These are phyloP conservation scores for Cyclocybe aegerita DNA, from an alignment of 768 basidiomycete species.

Conservation along the genomic window DNA sequence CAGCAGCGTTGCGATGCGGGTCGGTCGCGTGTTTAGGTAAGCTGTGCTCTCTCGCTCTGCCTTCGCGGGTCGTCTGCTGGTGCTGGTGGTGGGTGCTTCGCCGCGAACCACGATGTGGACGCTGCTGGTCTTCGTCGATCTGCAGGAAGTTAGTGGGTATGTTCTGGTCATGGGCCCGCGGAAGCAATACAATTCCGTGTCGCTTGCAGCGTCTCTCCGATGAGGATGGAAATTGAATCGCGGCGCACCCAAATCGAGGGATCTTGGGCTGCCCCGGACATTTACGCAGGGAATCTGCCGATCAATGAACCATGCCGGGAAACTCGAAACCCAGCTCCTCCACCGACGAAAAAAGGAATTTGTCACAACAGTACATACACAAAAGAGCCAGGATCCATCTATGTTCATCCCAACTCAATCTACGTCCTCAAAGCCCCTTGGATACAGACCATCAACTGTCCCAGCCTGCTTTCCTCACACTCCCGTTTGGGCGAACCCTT, in stretches of 20 bases:
- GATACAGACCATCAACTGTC: slow-evolving; percentile 45
- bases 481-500: slow-evolving; percentile 28
- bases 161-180: slow-evolving; percentile 17
- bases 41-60: neutral
- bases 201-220: slow-evolving; percentile 40
- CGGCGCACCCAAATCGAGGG: neutral
- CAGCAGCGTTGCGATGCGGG: too few relatives aligned
- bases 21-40: too few relatives aligned
- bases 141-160: neutral
- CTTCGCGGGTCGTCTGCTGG: neutral
- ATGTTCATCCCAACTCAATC: slow-evolving; percentile 29
- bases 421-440: slow-evolving; percentile 35
- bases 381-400: slow-evolving; percentile 21
- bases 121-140: neutral
- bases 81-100: neutral
- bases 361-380: neutral
- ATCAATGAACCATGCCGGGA: slow-evolving; percentile 16
- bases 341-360: slow-evolving; percentile 19
- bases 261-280: slow-evolving; percentile 10
- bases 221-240: slow-evolving; percentile 28
- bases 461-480: slow-evolving; percentile 33
- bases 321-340: slow-evolving; percentile 19
- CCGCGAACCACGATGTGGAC: neutral
- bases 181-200: slow-evolving; percentile 32
- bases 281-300: slow-evolving; percentile 34